Percentiles rank a stretch among this genome's conserved stretches.
Conservation (phyloP, 192 early-diverging fungal species). For the Coemansia sp. region DNA sequence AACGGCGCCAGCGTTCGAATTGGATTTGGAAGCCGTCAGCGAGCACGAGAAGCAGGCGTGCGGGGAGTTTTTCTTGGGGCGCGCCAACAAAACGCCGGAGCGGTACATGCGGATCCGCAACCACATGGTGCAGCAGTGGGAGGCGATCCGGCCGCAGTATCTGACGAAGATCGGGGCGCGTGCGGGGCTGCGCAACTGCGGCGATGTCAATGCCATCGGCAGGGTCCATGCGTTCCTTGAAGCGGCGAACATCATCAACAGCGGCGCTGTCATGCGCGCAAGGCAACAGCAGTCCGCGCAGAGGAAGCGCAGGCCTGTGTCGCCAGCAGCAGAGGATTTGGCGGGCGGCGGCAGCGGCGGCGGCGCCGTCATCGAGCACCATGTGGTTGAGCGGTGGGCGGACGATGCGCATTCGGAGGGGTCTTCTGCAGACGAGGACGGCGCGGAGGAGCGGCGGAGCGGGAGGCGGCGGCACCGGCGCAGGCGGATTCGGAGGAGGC, state of each 20-base stretch:
- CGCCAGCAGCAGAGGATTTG: no score
- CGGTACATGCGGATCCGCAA: slow-evolving; percentile 89
- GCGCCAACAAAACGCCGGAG: slow-evolving; percentile 80
- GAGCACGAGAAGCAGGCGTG: slow-evolving; percentile 31
- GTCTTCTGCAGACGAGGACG: slow-evolving; percentile 8
- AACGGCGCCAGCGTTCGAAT: not conserved
- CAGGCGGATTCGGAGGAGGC: slow-evolving; percentile 1
- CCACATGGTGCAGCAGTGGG: slow-evolving; percentile 84
- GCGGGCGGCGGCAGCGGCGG: no score
- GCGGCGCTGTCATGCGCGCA: slow-evolving; percentile 50
- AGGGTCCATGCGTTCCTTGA: slow-evolving; percentile 88
- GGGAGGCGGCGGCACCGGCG: not conserved
- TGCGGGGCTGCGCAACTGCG: slow-evolving; percentile 75
- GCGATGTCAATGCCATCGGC: slow-evolving; percentile 92
- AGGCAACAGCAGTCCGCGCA: not conserved
- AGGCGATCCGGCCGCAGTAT: slow-evolving; percentile 65
- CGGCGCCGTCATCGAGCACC: slow-evolving; percentile 42
- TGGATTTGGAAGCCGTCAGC: slow-evolving; percentile 10
- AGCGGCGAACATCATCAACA: slow-evolving; percentile 75
- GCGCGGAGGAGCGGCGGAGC: not conserved
- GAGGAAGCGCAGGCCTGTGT: not conserved
- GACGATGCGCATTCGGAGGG: slow-evolving; percentile 21
- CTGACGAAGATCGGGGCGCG: slow-evolving; percentile 83
- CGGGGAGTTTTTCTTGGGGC: slow-evolving; percentile 69
- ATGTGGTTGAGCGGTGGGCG: slow-evolving; percentile 27